Evolutionary conservation across 345 rosid genomes (phyloP), one percentile per base, ranked within the genome.

Genomic region (Dipteronia sinensis): DNA sequence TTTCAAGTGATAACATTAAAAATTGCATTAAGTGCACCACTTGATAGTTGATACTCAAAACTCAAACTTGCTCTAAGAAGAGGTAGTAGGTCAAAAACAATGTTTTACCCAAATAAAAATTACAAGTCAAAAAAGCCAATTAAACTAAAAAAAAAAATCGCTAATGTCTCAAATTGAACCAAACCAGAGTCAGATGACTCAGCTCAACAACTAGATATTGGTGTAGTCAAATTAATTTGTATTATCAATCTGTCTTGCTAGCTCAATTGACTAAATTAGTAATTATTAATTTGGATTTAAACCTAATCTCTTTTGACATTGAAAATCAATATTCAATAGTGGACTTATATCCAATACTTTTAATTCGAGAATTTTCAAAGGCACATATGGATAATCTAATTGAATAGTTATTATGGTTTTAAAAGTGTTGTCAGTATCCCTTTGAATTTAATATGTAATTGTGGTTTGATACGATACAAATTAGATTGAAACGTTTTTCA

Each of bases 241-340:
- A 53, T 10, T 8, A 34, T 71, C 47, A 19, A 80, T 20, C 13
- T 58, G 17, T 49, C 40, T 65, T n/a, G 77, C 74, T 68, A 42
- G n/a, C 17, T 64, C 46, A 46, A 53, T 80, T 80, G 1, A 38
- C 15, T 38, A 72, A 13, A 38, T 56, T 58, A 38, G 34, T 17
- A 71, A 73, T 10, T 79, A 22, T 72, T 67, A 42, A 51, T 78
- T 77, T 84, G 86, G 86, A 76, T 12, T 19, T 5, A 29, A 69
- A 77, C 87, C 89, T 87, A 87, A 81, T 80, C 75, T 67, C 64
- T 25, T 76, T 87, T 84, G 89, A 81, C 84, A 71, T 80, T 76
- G 27, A 49, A 53, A 2, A 12, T 17, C 27, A 42, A 58, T 16
- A 67, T 20, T 53, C 29, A 7, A 20, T 3, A 59, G 25, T 67